Base-by-base conservation (phyloP, 345 rosid genomes). In the Lepidium sativum region DNA sequence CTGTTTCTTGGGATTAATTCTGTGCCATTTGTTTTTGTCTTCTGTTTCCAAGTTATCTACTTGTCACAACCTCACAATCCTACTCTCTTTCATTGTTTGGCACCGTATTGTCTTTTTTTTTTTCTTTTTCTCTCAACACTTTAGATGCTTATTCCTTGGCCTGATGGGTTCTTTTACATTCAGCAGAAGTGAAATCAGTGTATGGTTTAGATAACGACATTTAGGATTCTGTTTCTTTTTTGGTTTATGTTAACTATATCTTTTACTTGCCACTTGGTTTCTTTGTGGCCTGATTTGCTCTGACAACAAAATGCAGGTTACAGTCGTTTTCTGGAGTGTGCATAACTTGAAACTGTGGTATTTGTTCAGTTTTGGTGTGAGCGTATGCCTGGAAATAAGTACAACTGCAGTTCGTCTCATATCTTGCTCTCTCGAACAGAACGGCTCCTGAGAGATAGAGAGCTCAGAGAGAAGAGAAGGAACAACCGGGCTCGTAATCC, bases 351-450 rank as follows among this genome's bases (percentile, higher is more conserved):
- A 56, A 38, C 53, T 65, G 43, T 14, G 74, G 63, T 72, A 68
- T 75, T 81, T 59, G 61, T 65, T 41, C 52, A 16, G 63, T 79
- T 68, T 63, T 67, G 69, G 73, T 58, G 78, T 33, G 86, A 85
- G 84, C 89, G 75, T 77, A 95, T 95, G 99, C 96, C 96, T 84
- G 96, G 87, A 65, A 86, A 84, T 75, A 86, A 85, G 88, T 86
- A 79, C 81, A 84, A 85, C 81, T 66, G 82, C 54, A 81, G 80
- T 71, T 66, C 95, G 4, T 58, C 75, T 71, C 83, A 72, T 68
- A 45, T 79, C 75, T 82, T 83, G 3, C 61, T 75, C 53, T 67
- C 78, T 78, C 84, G 96, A 58, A 69, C 89, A 12, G 88, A 78
- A 71, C 84, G 97, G 75, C 97, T 88, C 60, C 60, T 95, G 78